These are phyloP conservation scores for Alloteropsis semialata DNA, from an alignment of 176 grass and related monocot genomes.

Conservation along the genomic window DNA sequence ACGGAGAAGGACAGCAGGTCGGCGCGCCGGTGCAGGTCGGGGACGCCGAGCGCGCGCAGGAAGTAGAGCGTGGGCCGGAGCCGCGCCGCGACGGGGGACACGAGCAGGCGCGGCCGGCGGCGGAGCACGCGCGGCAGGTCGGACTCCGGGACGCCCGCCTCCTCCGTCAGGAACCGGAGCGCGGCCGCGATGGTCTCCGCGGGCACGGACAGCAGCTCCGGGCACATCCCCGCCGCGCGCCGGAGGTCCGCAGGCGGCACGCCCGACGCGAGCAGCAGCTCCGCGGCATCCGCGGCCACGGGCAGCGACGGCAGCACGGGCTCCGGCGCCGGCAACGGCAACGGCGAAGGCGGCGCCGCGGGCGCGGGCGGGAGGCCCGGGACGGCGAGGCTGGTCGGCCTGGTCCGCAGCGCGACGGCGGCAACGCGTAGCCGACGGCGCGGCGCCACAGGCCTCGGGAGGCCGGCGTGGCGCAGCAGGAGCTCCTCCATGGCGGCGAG, in stretches of 20 bases:
- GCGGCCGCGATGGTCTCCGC: conserved; percentile 39
- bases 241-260: conserved; percentile 61
- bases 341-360: not conserved
- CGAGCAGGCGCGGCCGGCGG: conserved; percentile 71
- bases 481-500: conserved; percentile 53
- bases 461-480: conserved; percentile 42
- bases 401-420: conserved; percentile 43
- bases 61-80: conserved; percentile 88
- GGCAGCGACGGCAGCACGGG: conserved; percentile 32
- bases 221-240: conserved; percentile 79
- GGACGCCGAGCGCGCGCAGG: conserved; percentile 68
- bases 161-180: conserved; percentile 58
- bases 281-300: conserved; percentile 36
- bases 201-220: conserved; percentile 65
- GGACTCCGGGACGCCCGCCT: conserved; percentile 35
- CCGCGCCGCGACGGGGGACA: conserved; percentile 53
- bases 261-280: conserved; percentile 43
- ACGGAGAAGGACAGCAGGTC: conserved; percentile 84
- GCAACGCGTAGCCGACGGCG: conserved; percentile 26
- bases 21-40: conserved; percentile 53
- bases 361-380: conserved; percentile 17
- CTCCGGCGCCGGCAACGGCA: not conserved
- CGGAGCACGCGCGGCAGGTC: conserved; percentile 61
- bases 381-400: conserved; percentile 37
- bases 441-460: conserved; percentile 4